A percentile compares a stretch with the other conserved stretches of the same genome.
These are phyloP conservation scores for Plenodomus tracheiphilus DNA, from an alignment of 2,329 filamentous ascomycete genomes.

Conservation along the genomic window DNA sequence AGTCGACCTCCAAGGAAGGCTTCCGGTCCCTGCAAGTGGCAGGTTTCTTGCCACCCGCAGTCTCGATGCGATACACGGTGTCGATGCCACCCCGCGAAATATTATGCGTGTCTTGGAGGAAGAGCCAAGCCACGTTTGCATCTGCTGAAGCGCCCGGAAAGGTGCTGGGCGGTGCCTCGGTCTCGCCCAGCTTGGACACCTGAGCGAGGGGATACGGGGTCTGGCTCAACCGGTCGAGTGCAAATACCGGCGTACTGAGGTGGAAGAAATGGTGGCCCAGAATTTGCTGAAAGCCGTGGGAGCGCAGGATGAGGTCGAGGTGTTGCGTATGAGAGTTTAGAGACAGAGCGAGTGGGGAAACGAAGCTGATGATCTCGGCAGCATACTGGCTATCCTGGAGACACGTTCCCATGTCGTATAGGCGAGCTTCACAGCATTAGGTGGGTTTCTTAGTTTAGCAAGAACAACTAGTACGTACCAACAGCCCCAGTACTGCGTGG, in stretches of 20 bases:
- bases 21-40: slow-evolving; percentile 32
- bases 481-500: slow-evolving; percentile 6
- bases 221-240: slow-evolving; percentile 48
- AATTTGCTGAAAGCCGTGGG: slow-evolving; percentile 30
- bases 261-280: slow-evolving; percentile 70
- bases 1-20: slow-evolving; percentile 30
- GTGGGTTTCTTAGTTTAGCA: too few relatives aligned
- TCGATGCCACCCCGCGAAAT: slow-evolving; percentile 33
- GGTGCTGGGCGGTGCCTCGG: slow-evolving; percentile 52
- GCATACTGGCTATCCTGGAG: too few relatives aligned
- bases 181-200: too few relatives aligned
- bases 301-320: neutral
- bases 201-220: slow-evolving; percentile 47
- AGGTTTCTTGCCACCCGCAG: slow-evolving; percentile 44
- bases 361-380: too few relatives aligned
- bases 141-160: slow-evolving; percentile 29
- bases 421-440: too few relatives aligned
- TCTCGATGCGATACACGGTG: slow-evolving; percentile 49
- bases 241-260: slow-evolving; percentile 59
- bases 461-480: slow-evolving; percentile 4
- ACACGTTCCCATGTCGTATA: too few relatives aligned
- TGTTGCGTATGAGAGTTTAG: neutral
- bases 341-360: too few relatives aligned
- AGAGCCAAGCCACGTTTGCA: slow-evolving; percentile 47
- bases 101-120: slow-evolving; percentile 36